phyloP scores from a whole-genome alignment of 208 protist species.

The Porcisia hertigi region DNA sequence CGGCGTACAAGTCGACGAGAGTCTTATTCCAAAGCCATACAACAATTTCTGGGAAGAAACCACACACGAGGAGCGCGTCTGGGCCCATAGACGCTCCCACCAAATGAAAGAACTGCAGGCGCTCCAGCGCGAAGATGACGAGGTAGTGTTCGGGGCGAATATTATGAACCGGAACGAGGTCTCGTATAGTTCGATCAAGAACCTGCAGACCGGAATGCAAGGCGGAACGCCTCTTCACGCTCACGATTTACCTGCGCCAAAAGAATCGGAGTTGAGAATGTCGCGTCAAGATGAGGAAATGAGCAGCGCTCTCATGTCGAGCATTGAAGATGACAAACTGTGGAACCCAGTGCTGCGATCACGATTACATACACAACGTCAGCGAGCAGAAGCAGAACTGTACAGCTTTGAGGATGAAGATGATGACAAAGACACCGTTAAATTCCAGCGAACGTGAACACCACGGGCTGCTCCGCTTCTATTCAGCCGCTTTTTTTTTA shows the following conservation, averaged over 20 bases:
- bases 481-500: neutral
- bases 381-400: slow-evolving; percentile 65
- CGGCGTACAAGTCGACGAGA: slow-evolving; percentile 68
- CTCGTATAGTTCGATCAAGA: slow-evolving; percentile 62
- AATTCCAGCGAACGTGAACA: slow-evolving; percentile 1
- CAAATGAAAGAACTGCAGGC: slow-evolving; percentile 90
- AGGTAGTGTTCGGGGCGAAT: slow-evolving; percentile 75
- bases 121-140: slow-evolving; percentile 79
- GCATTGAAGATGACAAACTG: slow-evolving; percentile 90
- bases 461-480: neutral
- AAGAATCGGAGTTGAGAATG: slow-evolving; percentile 73
- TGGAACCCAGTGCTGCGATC: slow-evolving; percentile 88
- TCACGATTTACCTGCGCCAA: slow-evolving; percentile 75
- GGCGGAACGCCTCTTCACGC: slow-evolving; percentile 83
- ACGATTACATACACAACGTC: slow-evolving; percentile 55
- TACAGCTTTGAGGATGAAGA: slow-evolving; percentile 89
- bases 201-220: slow-evolving; percentile 81
- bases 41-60: slow-evolving; percentile 93
- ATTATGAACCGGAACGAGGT: slow-evolving; percentile 76
- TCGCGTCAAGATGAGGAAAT: slow-evolving; percentile 80
- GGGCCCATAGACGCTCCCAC: slow-evolving; percentile 84
- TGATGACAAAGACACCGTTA: slow-evolving; percentile 25
- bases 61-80: slow-evolving; percentile 87
- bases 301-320: slow-evolving; percentile 89
- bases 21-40: slow-evolving; percentile 81